These are phyloP conservation scores for Talaromyces sp. DNA, from an alignment of 2,329 filamentous ascomycete genomes.

Conservation along the genomic window DNA sequence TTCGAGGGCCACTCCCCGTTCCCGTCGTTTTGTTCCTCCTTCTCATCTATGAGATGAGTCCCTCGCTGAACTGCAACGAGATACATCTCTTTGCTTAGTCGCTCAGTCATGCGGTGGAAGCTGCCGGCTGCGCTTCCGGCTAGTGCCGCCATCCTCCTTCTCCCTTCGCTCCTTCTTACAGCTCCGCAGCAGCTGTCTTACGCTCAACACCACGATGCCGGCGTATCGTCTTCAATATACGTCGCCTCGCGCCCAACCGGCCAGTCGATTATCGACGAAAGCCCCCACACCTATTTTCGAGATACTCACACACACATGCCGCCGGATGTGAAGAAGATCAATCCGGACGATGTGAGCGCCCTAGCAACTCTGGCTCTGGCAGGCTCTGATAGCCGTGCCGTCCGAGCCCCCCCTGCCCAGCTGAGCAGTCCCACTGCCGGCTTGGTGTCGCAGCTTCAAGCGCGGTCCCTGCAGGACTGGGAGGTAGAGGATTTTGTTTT, in stretches of 20 bases:
- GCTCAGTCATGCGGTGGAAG: constrained; percentile 61
- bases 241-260: constrained; percentile 22
- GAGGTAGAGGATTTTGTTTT: constrained; percentile 99
- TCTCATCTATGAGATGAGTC: constrained; percentile 17
- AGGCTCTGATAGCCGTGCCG: constrained; percentile 61
- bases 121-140: constrained; percentile 54
- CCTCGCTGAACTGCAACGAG: constrained; percentile 17
- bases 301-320: constrained; percentile 22
- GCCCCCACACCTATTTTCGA: constrained; percentile 20
- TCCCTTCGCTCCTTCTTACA: constrained; percentile 54
- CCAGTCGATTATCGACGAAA: constrained; percentile 20
- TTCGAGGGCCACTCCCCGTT: not conserved
- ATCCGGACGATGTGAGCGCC: constrained; percentile 75
- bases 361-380: constrained; percentile 97
- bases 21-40: not conserved
- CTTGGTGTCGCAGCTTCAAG: constrained; percentile 79
- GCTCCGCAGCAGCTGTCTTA: constrained; percentile 62
- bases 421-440: constrained; percentile 61
- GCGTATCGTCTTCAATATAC: constrained; percentile 14
- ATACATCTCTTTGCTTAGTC: constrained; percentile 17
- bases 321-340: constrained; percentile 32
- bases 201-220: constrained; percentile 20
- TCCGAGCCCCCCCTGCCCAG: constrained; percentile 87
- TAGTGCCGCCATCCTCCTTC: constrained; percentile 58
- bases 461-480: constrained; percentile 98